Evolutionary conservation across 2,329 filamentous ascomycete species (phyloP).

Genomic region (Zymoseptoria brevis): DNA sequence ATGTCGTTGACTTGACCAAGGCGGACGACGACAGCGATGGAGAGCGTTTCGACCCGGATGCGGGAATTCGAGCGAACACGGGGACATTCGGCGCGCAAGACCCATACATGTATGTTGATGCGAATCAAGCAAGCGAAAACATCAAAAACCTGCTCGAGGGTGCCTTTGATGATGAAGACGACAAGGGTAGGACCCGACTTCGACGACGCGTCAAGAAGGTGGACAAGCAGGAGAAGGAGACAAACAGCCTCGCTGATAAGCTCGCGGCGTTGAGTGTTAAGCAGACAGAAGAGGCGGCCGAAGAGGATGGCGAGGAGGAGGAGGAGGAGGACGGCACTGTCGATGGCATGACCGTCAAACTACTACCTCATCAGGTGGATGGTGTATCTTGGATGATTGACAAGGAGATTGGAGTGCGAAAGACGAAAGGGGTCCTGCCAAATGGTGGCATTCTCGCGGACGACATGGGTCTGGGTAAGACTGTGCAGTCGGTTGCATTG

Average conservation of each 20-base stretch:
- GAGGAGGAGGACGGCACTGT: conserved; percentile 55
- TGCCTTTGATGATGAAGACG: conserved; percentile 66
- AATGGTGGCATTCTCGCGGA: conserved; percentile 94
- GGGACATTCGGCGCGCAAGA: conserved; percentile 47
- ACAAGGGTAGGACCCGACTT: conserved; percentile 41
- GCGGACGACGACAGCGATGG: conserved; percentile 32
- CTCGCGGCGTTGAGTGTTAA: conserved; percentile 41
- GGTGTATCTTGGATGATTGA: conserved; percentile 93
- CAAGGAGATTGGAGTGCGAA: conserved; percentile 78
- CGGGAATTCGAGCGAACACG: conserved; percentile 37
- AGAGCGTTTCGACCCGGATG: conserved; percentile 42
- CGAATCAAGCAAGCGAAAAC: conserved; percentile 63
- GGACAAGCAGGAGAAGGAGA: conserved; percentile 28
- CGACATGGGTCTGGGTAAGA: conserved; percentile 96
- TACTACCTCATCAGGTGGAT: conserved; percentile 89
- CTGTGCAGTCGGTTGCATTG: conserved; percentile 82
- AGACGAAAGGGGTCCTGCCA: conserved; percentile 68
- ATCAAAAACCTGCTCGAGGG: conserved; percentile 77
- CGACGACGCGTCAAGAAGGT: conserved; percentile 39
- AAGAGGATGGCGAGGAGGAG: conserved; percentile 33
- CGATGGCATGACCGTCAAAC: conserved; percentile 75
- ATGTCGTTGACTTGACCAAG: conserved; percentile 44
- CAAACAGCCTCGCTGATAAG: conserved; percentile 36
- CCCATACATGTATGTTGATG: conserved; percentile 57
- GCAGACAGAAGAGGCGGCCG: conserved; percentile 41